A percentile compares a stretch with the other conserved stretches of the same genome.
phyloP scores from a whole-genome alignment of 768 basidiomycete species.

The Brasilioporus rufonigricans region DNA sequence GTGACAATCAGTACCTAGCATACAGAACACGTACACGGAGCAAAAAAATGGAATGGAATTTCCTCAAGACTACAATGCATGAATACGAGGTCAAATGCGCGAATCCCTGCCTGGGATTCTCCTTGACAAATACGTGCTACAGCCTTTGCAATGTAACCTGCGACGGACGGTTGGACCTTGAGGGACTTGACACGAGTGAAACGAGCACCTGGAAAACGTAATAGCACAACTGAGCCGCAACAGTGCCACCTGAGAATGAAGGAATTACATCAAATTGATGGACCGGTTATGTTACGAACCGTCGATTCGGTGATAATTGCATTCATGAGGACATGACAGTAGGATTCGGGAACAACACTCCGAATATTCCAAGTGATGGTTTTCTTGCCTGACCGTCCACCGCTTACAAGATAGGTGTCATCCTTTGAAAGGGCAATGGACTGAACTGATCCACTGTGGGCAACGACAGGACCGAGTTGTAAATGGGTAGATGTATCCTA shows the following conservation, averaged over 20 bases:
- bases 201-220: not conserved
- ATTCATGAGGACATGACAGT: not conserved
- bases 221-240: not conserved
- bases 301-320: not conserved
- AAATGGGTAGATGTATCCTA: slow-evolving; percentile 11
- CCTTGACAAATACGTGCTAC: slow-evolving; percentile 14
- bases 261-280: not conserved
- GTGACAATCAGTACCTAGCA: not conserved
- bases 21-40: slow-evolving; percentile 8
- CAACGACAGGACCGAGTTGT: slow-evolving; percentile 9
- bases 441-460: slow-evolving; percentile 6
- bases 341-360: slow-evolving; percentile 6
- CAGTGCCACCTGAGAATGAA: slow-evolving; percentile 1
- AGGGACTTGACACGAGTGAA: slow-evolving; percentile 8
- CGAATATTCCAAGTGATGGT: slow-evolving; percentile 6
- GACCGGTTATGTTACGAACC: not conserved
- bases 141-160: slow-evolving; percentile 16
- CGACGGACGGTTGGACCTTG: slow-evolving; percentile 3
- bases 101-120: slow-evolving; percentile 6
- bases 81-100: slow-evolving; percentile 16
- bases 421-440: slow-evolving; percentile 12
- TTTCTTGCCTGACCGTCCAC: slow-evolving; percentile 6
- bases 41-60: slow-evolving; percentile 9
- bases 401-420: slow-evolving; percentile 10
- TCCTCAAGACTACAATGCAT: slow-evolving; percentile 6